Evolutionary conservation across 2,329 filamentous ascomycete species (phyloP), one percentile per base, ranked within the genome.

Genomic region (Macrophomina phaseolina): DNA sequence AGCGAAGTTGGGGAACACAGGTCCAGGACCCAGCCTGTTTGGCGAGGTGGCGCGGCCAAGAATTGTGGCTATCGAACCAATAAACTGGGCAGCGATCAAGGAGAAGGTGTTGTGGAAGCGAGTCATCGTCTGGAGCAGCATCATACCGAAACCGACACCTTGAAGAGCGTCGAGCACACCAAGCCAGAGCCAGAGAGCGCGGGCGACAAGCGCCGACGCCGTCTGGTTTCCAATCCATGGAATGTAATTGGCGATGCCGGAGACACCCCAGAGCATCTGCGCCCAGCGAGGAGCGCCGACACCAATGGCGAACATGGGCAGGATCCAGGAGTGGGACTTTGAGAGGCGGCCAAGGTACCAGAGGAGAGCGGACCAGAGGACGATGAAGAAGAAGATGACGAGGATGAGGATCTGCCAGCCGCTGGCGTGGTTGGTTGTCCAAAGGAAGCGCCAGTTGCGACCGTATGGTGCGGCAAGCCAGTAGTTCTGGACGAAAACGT

Each of bases 101-200:
- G 87, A 86, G 70, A 87, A 89, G 64, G 85, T 82, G 66, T 90
- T 87, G 72, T 91, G 89, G 74, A 89, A 83, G 23, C 89, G 80
- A 1, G 88, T 90, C 70, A 89, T 76, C 0, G 88, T 90, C 73
- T 89, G 87, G 49, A 90, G 77, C 4, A 91, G 79, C 62, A 90
- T 86, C 87, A 90, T 90, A 64, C 89, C 89, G 65, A 90, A 85
- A 2, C 89, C 89, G 1, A 90, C 84, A 46, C 87, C 87, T 74
- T 91, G 89, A 6, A 90, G 78, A 9, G 86, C 83, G 70, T 91
- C 89, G 9, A 90, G 80, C 4, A 90, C 82, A 48, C 89, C 89
- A 0, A 91, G 83, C 88, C 88, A 91, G 11, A 90, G 81, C 88
- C 89, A 90, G 4, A 90, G 76, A 65, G 81, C 78, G 49, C 88